A percentile compares a stretch with the other conserved stretches of the same genome.
phyloP scores from a whole-genome alignment of 2,329 filamentous ascomycete species.

The Fusarium equiseti region DNA sequence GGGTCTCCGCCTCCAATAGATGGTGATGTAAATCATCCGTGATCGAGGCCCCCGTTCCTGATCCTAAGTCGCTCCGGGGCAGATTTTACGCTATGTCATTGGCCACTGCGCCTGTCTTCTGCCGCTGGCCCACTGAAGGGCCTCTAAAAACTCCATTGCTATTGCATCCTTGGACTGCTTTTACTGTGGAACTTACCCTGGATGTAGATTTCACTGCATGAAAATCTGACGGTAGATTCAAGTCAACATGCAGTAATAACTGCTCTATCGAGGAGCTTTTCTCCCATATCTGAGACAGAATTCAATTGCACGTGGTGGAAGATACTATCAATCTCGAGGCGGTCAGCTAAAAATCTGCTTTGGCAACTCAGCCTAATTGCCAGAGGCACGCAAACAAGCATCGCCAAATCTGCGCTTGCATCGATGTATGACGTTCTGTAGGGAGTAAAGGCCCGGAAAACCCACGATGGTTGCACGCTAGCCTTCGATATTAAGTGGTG shows the following conservation, averaged over 20 bases:
- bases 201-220: conserved; percentile 20
- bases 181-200: conserved; percentile 35
- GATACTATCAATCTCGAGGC: neutral
- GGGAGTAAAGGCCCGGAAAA: neutral
- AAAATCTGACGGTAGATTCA: conserved; percentile 10
- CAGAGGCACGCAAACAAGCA: neutral
- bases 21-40: conserved; percentile 35
- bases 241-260: conserved; percentile 3
- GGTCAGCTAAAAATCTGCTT: conserved; percentile 9
- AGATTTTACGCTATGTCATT: conserved; percentile 14
- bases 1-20: conserved; percentile 41
- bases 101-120: conserved; percentile 2
- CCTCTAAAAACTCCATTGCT: conserved; percentile 3
- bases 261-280: conserved; percentile 17
- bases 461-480: conserved; percentile 5
- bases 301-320: neutral
- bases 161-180: conserved; percentile 12
- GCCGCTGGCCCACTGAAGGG: conserved; percentile 20
- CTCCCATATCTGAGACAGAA: conserved; percentile 8
- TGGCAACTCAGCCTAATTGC: neutral
- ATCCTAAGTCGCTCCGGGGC: conserved; percentile 33
- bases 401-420: neutral
- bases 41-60: conserved; percentile 39
- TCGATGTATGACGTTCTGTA: conserved; percentile 13
- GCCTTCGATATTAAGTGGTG: conserved; percentile 1